Evolutionary conservation across 169 alveolate species (phyloP), one percentile per base, ranked within the genome.

Genomic region (Eimeria tenella): DNA sequence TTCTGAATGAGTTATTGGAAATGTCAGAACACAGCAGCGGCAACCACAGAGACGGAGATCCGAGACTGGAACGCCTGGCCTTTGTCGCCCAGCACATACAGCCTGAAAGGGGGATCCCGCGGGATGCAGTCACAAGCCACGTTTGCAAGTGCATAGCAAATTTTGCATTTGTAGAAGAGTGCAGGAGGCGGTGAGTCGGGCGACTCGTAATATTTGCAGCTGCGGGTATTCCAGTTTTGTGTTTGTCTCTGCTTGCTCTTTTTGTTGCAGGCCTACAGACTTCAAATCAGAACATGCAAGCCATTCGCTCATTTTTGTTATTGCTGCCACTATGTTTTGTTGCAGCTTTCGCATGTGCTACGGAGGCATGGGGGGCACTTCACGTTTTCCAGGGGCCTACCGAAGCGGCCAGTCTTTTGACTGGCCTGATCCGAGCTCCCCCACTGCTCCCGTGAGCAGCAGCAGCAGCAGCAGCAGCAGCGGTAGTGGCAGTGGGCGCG

Each of bases 291-390:
- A 52, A 65, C 0, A 58, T 23, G 60, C 3, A 25, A 4, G 0
- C 15, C 5, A 13, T 4, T 19, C 60, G 60, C 15, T 31, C 4
- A 4, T n/a, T n/a, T 21, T 19, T 11, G 53, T 42, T 77, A 70
- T 9, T 77, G 70, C 87, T 52, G 52, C 21, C 15, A 21, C n/a
- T 31, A 53, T 11, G n/a, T 73, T 56, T 31, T 56, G 55, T 49
- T 60, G 73, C 90, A 82, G 90, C 50, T 82, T 82, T 56, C 90
- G 90, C 74, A 58, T 58, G 74, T 82, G 90, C 90, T 82, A 82
- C 74, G 90, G 90, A 55, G 75, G 75, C 75, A 82, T 82, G 90
- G 90, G 90, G 90, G 90, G 90, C 90, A 73, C 75, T 55, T 31
- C 74, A 25, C 73, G 90, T 23, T 55, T 58, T 55, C n/a, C 90